Evolutionary conservation across 1,284 basidiomycete genomes (phyloP).

Genomic region (Earliella scabrosa): DNA sequence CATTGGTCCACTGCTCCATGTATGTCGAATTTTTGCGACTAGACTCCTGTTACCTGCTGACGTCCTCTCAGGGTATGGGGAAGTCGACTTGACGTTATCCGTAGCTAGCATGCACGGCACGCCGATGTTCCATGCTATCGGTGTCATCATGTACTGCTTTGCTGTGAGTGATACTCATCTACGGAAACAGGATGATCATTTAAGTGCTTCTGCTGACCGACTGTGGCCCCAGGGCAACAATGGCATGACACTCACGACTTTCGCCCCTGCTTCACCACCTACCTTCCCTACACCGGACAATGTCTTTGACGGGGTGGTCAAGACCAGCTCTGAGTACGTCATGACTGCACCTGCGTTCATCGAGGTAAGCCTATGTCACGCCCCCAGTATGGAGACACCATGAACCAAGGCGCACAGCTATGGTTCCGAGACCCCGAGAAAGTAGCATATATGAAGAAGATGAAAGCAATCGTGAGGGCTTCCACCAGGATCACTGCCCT

Average conservation of each 20-base stretch:
- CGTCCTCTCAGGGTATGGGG: constrained; percentile 22
- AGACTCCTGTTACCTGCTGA: neutral
- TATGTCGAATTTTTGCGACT: constrained; percentile 14
- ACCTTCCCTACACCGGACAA: constrained; percentile 27
- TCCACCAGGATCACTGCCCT: too few relatives aligned
- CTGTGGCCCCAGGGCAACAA: constrained; percentile 15
- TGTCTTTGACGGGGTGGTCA: constrained; percentile 25
- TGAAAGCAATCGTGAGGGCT: constrained; percentile 24
- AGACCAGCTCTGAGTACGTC: constrained; percentile 22
- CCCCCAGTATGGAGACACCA: too few relatives aligned
- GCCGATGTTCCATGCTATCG: constrained; percentile 33
- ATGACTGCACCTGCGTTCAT: constrained; percentile 32
- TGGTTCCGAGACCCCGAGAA: constrained; percentile 26
- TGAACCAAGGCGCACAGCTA: too few relatives aligned
- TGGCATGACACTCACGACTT: constrained; percentile 21
- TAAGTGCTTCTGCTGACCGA: neutral
- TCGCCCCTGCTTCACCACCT: constrained; percentile 26
- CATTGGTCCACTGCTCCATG: constrained; percentile 13
- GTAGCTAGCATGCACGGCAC: constrained; percentile 24
- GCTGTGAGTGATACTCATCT: constrained; percentile 15
- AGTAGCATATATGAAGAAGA: constrained; percentile 19
- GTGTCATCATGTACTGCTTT: constrained; percentile 20
- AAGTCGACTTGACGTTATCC: constrained; percentile 16
- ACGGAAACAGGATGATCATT: neutral
- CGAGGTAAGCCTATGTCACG: too few relatives aligned